Evolutionary conservation across 1,284 basidiomycete species (phyloP).

Genomic region (Rhodofomes roseus): DNA sequence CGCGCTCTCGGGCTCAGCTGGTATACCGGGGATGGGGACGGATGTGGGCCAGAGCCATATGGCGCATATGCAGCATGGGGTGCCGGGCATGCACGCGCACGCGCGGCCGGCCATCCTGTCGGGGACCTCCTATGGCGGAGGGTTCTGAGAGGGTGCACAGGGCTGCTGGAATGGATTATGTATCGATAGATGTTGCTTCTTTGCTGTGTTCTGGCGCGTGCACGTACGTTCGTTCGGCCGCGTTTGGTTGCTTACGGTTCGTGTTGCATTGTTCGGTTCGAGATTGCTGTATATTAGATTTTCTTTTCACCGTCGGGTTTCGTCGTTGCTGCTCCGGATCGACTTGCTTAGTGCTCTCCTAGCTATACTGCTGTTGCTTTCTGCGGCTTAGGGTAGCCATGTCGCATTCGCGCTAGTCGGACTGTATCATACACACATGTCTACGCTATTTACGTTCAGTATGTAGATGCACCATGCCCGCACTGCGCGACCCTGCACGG

Average conservation of each 20-base stretch:
- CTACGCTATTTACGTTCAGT: not conserved
- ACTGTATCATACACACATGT: not conserved
- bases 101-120: conserved; percentile 1
- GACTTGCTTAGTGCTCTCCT: not conserved
- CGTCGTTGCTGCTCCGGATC: not conserved
- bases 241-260: not conserved
- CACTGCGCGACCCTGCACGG: not conserved
- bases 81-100: not conserved
- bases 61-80: not conserved
- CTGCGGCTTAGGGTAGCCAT: not conserved
- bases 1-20: not conserved
- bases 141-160: conserved; percentile 2
- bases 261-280: not conserved
- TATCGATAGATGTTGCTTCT: not conserved
- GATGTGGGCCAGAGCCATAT: not conserved
- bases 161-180: not conserved
- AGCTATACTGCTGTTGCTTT: not conserved
- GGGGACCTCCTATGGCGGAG: conserved; percentile 3
- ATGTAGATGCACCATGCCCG: not conserved
- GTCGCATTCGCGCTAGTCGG: not conserved
- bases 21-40: not conserved
- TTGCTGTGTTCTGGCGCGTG: not conserved
- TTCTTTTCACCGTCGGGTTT: not conserved
- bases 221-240: not conserved
- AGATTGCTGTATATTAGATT: not conserved